Evolutionary conservation across 1,139 yeast species (phyloP), one percentile per base, ranked within the genome.

Genomic region (Maudiozyma humilis): DNA sequence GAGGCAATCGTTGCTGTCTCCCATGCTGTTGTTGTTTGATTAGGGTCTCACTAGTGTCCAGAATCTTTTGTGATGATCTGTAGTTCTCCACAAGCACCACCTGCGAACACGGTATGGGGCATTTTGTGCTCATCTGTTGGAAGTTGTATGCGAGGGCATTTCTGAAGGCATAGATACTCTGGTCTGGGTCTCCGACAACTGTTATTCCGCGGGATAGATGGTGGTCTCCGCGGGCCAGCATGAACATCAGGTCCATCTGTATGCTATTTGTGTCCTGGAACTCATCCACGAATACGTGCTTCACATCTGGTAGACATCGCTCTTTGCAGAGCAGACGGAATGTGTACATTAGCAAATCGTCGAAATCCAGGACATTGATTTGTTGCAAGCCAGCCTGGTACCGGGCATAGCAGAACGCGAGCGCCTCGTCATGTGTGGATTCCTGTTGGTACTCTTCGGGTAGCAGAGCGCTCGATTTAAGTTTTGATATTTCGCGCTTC

Each of bases 151-250:
- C 71, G 36, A 79, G 78, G 0, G 97, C 96, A 53, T 84, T 79
- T 49, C 98, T 70, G 53, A 89, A 89, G 0, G 82, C 87, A 60
- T 91, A 91, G 25, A 91, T 91, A 57, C 95, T 82, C 62, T 91
- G 97, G 63, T 91, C 96, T 0, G 96, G 95, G 56, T 91, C 98
- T 1, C 98, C 98, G 0, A 91, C 97, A 1, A 88, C 78, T 0
- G 96, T 85, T 7, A 89, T 70, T 49, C 81, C 81, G 40, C 64
- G 55, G n/a, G 62, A 57, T 7, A 55, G 41, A 14, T 51, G 53
- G 17, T 54, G 54, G 37, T 64, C 61, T 4, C 66, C 65, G 15
- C 64, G 60, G 0, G 86, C 79, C 51, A 89, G 72, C 17, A 70
- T 67, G 48, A 73, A 74, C 71, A 86, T 74, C 39, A 91, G 67